Conservation (phyloP, 192 early-diverging fungal genomes). For the Tieghemiomyces parasiticus region DNA sequence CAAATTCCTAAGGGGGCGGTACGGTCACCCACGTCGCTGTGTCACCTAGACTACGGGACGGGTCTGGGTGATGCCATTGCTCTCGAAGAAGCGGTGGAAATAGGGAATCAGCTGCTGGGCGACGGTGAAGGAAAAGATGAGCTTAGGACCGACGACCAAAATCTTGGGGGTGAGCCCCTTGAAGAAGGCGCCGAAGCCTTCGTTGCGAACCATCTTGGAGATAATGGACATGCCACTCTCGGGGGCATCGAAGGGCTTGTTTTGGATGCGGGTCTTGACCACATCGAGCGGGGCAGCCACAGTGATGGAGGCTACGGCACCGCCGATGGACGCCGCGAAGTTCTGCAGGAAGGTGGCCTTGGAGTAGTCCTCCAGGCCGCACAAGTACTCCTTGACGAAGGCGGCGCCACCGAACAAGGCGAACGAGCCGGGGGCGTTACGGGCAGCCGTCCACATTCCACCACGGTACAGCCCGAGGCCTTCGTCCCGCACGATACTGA, state of each 20-base stretch:
- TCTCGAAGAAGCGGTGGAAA: slow-evolving; percentile 37
- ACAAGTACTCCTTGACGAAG: slow-evolving; percentile 85
- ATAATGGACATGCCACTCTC: slow-evolving; percentile 81
- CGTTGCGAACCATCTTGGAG: slow-evolving; percentile 75
- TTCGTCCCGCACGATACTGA: slow-evolving; percentile 71
- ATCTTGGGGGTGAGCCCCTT: slow-evolving; percentile 87
- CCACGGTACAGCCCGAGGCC: slow-evolving; percentile 89
- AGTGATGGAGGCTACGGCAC: slow-evolving; percentile 85
- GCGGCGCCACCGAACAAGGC: slow-evolving; percentile 90
- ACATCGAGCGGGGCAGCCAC: slow-evolving; percentile 95
- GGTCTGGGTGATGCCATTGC: slow-evolving; percentile 22
- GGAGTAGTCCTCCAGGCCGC: slow-evolving; percentile 77
- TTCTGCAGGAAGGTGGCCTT: slow-evolving; percentile 98
- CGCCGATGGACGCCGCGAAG: slow-evolving; percentile 91
- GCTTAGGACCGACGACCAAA: slow-evolving; percentile 86
- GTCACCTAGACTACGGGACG: not conserved
- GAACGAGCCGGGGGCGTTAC: slow-evolving; percentile 98
- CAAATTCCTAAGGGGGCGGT: no score
- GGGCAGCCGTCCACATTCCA: slow-evolving; percentile 89
- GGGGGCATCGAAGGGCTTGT: slow-evolving; percentile 71
- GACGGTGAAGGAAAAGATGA: slow-evolving; percentile 93
- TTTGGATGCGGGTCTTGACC: slow-evolving; percentile 98
- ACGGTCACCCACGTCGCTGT: no score
- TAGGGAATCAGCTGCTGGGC: slow-evolving; percentile 89
- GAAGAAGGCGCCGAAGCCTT: slow-evolving; percentile 89